These are phyloP conservation scores for Berkeleyomyces rouxiae DNA, from an alignment of 2,329 filamentous ascomycete genomes.

Conservation along the genomic window DNA sequence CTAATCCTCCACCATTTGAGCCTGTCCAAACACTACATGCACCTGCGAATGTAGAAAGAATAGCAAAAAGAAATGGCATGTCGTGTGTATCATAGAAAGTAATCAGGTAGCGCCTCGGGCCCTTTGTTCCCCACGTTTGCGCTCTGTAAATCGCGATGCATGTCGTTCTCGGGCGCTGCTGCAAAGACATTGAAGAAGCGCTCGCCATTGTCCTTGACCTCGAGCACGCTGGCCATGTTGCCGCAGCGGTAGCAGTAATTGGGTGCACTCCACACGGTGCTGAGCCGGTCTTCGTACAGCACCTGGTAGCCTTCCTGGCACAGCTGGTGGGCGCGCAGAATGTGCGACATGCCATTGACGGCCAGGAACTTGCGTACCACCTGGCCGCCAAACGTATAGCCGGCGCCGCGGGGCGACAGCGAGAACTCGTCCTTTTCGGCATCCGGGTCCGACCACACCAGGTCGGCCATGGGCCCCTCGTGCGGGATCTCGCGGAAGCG, in stretches of 20 bases:
- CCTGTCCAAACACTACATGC: too few relatives aligned
- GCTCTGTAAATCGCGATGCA: slow-evolving; percentile 70
- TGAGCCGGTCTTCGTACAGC: slow-evolving; percentile 83
- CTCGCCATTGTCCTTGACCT: slow-evolving; percentile 85
- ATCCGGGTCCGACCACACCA: slow-evolving; percentile 97
- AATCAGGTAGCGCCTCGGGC: slow-evolving; percentile 47
- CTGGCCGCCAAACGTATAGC: slow-evolving; percentile 94
- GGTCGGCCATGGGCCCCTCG: slow-evolving; percentile 97
- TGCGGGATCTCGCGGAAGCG: slow-evolving; percentile 97
- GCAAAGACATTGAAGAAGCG: slow-evolving; percentile 97
- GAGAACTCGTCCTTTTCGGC: slow-evolving; percentile 96
- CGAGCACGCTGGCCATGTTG: slow-evolving; percentile 91
- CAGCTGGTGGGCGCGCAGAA: slow-evolving; percentile 90
- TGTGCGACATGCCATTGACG: slow-evolving; percentile 95
- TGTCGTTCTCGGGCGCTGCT: slow-evolving; percentile 87
- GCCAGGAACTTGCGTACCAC: slow-evolving; percentile 97
- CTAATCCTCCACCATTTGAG: too few relatives aligned
- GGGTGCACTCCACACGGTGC: slow-evolving; percentile 95
- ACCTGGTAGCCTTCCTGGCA: slow-evolving; percentile 98
- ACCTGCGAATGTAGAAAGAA: background rate
- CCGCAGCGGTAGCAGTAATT: slow-evolving; percentile 94
- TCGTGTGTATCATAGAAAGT: slow-evolving; percentile 39
- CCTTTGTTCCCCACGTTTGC: slow-evolving; percentile 55
- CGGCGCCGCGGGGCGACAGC: slow-evolving; percentile 78
- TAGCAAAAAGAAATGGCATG: background rate